A percentile compares a stretch with the other conserved stretches of the same genome.
These are phyloP conservation scores for Lunularia cruciata DNA, from an alignment of 225 moss, liverwort and hornwort genomes.

Conservation along the genomic window DNA sequence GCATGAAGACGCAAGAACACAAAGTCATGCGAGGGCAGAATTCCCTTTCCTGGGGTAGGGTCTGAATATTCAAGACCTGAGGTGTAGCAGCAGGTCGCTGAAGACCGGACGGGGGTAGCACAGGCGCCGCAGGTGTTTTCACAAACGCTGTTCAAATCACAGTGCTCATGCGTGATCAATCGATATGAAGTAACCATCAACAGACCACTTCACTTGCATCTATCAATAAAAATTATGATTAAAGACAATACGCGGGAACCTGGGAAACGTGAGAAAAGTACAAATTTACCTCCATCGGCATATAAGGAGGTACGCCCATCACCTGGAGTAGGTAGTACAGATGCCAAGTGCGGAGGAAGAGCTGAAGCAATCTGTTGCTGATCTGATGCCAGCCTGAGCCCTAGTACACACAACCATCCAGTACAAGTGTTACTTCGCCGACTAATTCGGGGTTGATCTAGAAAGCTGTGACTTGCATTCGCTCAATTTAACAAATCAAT, in stretches of 20 bases:
- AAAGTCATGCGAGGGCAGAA: not conserved
- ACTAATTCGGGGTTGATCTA: no score
- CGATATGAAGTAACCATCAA: no score
- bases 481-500: no score
- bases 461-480: no score
- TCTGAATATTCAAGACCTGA: constrained; percentile 27
- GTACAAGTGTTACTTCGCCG: no score
- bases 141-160: constrained; percentile 22
- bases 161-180: not conserved
- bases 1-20: no score
- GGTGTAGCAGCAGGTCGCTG: constrained; percentile 38
- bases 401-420: constrained; percentile 37
- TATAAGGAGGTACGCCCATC: constrained; percentile 43
- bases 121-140: constrained; percentile 34
- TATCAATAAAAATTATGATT: no score
- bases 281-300: constrained; percentile 56
- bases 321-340: constrained; percentile 56
- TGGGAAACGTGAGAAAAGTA: not conserved
- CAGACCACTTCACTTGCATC: no score
- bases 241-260: no score
- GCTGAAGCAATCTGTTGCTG: constrained; percentile 69
- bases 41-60: not conserved
- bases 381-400: constrained; percentile 66
- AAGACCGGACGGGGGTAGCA: constrained; percentile 42
- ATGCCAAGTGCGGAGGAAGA: constrained; percentile 73